Percentiles rank a stretch among this genome's conserved stretches.
Evolutionary conservation across 1,139 yeast genomes (phyloP).

Genomic region (Geotrichum histeridarum): DNA sequence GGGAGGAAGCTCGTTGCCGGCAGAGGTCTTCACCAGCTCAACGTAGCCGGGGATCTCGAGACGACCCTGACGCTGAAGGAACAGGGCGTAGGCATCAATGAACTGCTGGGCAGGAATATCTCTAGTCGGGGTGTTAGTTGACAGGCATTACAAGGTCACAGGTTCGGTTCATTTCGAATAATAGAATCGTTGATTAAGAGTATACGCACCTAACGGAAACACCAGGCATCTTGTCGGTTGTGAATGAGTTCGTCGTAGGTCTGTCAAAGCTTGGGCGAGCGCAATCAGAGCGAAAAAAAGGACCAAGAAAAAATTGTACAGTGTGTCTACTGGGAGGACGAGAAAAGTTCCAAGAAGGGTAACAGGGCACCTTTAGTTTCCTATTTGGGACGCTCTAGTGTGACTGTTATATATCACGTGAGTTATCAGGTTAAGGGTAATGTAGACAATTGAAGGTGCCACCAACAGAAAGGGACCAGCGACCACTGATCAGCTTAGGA

Average conservation of each 20-base stretch:
- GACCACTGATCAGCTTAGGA: neutral
- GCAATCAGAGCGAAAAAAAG: slow-evolving; percentile 12
- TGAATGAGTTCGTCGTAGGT: slow-evolving; percentile 16
- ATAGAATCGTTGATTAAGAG: neutral
- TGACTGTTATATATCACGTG: neutral
- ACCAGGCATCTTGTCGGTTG: slow-evolving; percentile 78
- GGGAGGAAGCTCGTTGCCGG: slow-evolving; percentile 99
- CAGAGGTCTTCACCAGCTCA: slow-evolving; percentile 98
- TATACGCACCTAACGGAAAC: slow-evolving; percentile 91
- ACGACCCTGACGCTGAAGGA: slow-evolving; percentile 99
- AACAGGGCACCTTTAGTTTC: neutral
- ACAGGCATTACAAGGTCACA: neutral
- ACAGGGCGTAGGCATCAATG: slow-evolving; percentile 98
- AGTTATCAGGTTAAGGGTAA: neutral
- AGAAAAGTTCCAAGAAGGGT: neutral
- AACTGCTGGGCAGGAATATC: slow-evolving; percentile 99
- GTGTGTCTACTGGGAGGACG: neutral
- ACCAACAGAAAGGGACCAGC: neutral
- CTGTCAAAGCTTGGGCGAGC: slow-evolving; percentile 18
- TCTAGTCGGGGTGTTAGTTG: slow-evolving; percentile 21
- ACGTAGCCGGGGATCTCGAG: slow-evolving; percentile 99
- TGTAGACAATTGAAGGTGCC: neutral
- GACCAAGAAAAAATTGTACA: slow-evolving; percentile 6
- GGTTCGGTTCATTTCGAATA: neutral
- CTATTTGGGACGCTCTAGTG: neutral